Percentiles rank a stretch among this genome's conserved stretches.
Evolutionary conservation across 192 early-diverging fungal genomes (phyloP).

Genomic region (Coemansia sp.): DNA sequence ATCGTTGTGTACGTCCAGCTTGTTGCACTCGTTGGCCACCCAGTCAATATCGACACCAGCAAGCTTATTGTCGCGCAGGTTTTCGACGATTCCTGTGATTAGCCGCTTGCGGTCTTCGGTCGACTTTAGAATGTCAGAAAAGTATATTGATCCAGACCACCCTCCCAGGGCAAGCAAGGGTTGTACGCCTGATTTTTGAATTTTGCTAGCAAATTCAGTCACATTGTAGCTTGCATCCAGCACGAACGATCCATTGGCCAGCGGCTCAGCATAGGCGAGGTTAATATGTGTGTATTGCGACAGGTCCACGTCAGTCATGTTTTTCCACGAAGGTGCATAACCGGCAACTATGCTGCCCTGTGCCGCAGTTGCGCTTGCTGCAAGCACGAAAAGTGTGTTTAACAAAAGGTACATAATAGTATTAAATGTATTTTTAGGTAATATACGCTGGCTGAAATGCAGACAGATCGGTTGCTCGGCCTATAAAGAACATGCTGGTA

Average conservation of each 20-base stretch:
- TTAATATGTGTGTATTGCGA: conserved; percentile 61
- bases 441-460: background rate
- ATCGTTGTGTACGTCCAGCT: conserved; percentile 58
- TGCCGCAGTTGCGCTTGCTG: background rate
- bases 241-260: conserved; percentile 27
- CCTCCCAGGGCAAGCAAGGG: conserved; percentile 72
- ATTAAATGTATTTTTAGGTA: background rate
- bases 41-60: conserved; percentile 70
- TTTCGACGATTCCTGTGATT: conserved; percentile 40
- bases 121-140: conserved; percentile 56
- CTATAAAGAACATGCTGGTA: background rate
- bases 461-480: background rate
- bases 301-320: conserved; percentile 23
- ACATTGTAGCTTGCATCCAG: conserved; percentile 30
- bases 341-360: conserved; percentile 31
- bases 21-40: conserved; percentile 63
- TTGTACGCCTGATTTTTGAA: conserved; percentile 33
- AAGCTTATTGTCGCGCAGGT: conserved; percentile 44
- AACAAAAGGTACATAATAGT: background rate
- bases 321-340: conserved; percentile 46
- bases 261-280: conserved; percentile 59
- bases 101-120: conserved; percentile 34
- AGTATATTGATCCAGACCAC: conserved; percentile 66
- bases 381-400: background rate
- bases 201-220: conserved; percentile 11